A percentile compares a stretch with the other conserved stretches of the same genome.
These are phyloP conservation scores for Ehretia macrophylla DNA, from an alignment of 257 asterid species.

Conservation along the genomic window DNA sequence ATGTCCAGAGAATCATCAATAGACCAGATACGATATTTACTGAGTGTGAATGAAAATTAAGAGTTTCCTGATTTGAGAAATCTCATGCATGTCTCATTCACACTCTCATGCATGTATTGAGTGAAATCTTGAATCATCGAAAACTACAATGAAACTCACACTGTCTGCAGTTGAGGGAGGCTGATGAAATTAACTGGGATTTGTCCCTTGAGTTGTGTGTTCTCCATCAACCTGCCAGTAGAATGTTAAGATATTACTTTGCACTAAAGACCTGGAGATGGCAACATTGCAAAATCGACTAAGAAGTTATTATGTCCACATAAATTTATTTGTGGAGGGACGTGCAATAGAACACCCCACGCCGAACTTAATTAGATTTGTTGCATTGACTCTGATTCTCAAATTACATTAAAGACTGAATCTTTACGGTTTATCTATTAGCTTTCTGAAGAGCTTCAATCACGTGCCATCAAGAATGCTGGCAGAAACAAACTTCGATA, in stretches of 20 bases:
- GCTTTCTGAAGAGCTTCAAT: no score
- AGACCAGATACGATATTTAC: not conserved
- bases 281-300: not conserved
- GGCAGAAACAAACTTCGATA: no score
- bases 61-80: not conserved
- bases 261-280: not conserved
- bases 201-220: slow-evolving; percentile 51
- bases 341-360: no score
- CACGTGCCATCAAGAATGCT: no score
- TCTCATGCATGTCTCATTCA: not conserved
- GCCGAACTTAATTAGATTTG: no score
- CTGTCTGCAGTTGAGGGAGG: slow-evolving; percentile 61
- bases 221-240: slow-evolving; percentile 59
- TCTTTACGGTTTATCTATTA: no score
- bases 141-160: slow-evolving; percentile 42
- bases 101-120: not conserved
- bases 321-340: no score
- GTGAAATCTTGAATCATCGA: not conserved
- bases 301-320: not conserved
- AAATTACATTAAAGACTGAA: no score
- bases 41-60: not conserved
- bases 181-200: slow-evolving; percentile 49
- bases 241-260: slow-evolving; percentile 14
- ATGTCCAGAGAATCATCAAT: slow-evolving; percentile 8
- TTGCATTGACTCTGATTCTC: no score